Conservation (phyloP, 345 rosid genomes). For the Anacardium occidentale region DNA sequence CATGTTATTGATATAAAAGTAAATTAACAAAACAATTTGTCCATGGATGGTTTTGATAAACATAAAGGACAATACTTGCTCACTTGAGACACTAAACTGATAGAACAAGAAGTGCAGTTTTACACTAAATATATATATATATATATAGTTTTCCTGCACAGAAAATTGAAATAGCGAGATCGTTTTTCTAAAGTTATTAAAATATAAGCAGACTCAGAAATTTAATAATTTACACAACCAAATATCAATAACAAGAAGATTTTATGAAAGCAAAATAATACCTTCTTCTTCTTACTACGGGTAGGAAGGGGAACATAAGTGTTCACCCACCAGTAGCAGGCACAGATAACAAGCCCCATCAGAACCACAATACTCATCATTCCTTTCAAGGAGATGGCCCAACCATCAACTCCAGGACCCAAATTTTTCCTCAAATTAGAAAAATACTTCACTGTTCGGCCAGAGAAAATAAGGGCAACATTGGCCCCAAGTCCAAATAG, state of each 20-base stretch:
- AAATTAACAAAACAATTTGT: not conserved
- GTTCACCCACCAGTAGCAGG: conserved; percentile 96
- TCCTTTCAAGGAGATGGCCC: conserved; percentile 90
- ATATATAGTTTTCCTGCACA: not conserved
- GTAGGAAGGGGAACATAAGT: conserved; percentile 71
- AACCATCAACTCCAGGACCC: conserved; percentile 99
- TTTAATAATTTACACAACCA: not conserved
- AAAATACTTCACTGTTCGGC: conserved; percentile 93
- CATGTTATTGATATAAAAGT: not conserved
- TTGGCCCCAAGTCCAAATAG: conserved; percentile 95
- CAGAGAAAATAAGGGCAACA: conserved; percentile 87
- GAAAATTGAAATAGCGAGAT: not conserved
- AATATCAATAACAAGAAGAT: conserved; percentile 13
- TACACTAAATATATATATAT: too few species aligned
- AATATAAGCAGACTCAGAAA: not conserved
- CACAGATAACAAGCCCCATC: conserved; percentile 83
- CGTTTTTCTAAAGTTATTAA: too few species aligned
- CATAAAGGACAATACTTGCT: not conserved
- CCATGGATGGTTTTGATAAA: not conserved
- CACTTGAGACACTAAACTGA: not conserved
- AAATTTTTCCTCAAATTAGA: conserved; percentile 77
- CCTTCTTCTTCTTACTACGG: conserved; percentile 97
- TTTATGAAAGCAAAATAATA: conserved; percentile 20
- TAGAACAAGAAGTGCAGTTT: not conserved
- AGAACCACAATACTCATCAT: conserved; percentile 96